Percentiles rank a stretch among this genome's conserved stretches.
phyloP scores from a whole-genome alignment of 164 flowering plant species.

The Cinnamomum micranthum region DNA sequence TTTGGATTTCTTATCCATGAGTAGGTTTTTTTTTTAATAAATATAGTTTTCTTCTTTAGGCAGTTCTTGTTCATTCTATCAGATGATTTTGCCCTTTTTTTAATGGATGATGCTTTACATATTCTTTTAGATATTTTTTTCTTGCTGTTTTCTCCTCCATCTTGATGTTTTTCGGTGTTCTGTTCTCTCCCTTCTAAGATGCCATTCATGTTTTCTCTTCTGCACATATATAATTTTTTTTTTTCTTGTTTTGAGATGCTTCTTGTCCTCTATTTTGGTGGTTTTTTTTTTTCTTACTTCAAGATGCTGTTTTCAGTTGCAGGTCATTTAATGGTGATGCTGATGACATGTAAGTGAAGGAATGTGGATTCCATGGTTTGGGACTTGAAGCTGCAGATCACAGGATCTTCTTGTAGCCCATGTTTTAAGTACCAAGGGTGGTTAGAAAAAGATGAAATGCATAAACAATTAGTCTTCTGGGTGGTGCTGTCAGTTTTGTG shows the following conservation, averaged over 20 bases:
- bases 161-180: neutral
- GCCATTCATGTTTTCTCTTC: neutral
- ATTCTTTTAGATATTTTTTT: neutral
- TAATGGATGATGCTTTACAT: neutral
- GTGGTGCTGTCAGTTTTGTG: constrained; percentile 54
- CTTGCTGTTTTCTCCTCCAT: neutral
- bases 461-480: constrained; percentile 26
- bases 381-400: constrained; percentile 44
- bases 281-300: constrained; percentile 48
- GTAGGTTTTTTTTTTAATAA: no score
- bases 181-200: neutral
- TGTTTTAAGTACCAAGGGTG: constrained; percentile 11
- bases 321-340: constrained; percentile 24
- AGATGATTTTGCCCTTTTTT: neutral
- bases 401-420: constrained; percentile 23
- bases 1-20: no score
- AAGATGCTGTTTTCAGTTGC: constrained; percentile 76
- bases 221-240: neutral
- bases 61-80: neutral
- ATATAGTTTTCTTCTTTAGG: neutral
- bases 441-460: constrained; percentile 23
- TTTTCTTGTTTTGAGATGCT: constrained; percentile 31
- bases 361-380: constrained; percentile 30
- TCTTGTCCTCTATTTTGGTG: constrained; percentile 61
- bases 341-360: constrained; percentile 13